phyloP scores from a whole-genome alignment of 108 stramenopile genomes.

The Chaetoceros tenuissimus region DNA sequence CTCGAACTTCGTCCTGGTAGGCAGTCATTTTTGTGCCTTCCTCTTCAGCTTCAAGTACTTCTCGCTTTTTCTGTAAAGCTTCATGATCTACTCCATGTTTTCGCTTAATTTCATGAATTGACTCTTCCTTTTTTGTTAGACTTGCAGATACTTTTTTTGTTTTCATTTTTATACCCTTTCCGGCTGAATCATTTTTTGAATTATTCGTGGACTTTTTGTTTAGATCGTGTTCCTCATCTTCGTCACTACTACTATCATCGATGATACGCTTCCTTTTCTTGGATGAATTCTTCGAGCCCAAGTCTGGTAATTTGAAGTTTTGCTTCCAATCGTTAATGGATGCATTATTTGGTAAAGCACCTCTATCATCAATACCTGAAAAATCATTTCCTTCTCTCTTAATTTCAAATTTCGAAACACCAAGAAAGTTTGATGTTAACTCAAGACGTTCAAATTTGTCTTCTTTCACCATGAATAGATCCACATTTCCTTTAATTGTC shows the following conservation, averaged over 20 bases:
- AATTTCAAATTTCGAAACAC: slow-evolving; percentile 10
- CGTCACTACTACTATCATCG: not conserved
- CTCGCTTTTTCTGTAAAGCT: slow-evolving; percentile 14
- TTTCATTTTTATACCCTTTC: too few species aligned
- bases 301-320: not conserved
- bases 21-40: slow-evolving; percentile 18
- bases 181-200: too few species aligned
- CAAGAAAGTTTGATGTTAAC: slow-evolving; percentile 4
- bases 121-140: slow-evolving; percentile 7
- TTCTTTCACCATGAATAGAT: slow-evolving; percentile 17
- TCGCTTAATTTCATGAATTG: slow-evolving; percentile 28
- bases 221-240: slow-evolving; percentile 10
- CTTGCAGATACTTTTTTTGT: not conserved
- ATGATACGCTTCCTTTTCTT: not conserved
- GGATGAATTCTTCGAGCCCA: not conserved
- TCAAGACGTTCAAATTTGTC: slow-evolving; percentile 63
- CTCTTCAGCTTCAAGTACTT: slow-evolving; percentile 21
- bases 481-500: slow-evolving; percentile 6
- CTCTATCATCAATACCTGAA: slow-evolving; percentile 26
- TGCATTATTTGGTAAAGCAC: slow-evolving; percentile 40
- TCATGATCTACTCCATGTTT: slow-evolving; percentile 17
- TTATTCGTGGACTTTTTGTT: too few species aligned
- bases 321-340: slow-evolving; percentile 36
- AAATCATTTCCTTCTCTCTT: slow-evolving; percentile 45
- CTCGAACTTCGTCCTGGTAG: slow-evolving; percentile 23